These are phyloP conservation scores for Metschnikowia arizonensis DNA, from an alignment of 805 yeast genomes.

Conservation along the genomic window DNA sequence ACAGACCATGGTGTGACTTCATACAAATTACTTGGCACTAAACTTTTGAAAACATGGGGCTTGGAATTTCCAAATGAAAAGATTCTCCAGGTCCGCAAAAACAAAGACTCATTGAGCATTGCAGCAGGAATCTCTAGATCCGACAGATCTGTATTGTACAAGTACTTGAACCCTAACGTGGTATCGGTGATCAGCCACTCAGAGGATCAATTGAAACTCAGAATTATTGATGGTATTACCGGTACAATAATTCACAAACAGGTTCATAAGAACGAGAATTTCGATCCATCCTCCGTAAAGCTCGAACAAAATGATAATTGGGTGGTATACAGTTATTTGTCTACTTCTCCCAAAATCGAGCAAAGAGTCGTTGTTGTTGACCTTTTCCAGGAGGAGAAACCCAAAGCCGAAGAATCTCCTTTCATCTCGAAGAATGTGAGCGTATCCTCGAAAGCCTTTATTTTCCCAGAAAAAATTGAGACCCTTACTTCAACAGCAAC, in stretches of 20 bases:
- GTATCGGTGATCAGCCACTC: constrained; percentile 45
- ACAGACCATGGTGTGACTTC: constrained; percentile 19
- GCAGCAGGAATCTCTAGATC: constrained; percentile 67
- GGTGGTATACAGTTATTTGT: constrained; percentile 65
- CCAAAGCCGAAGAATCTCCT: constrained; percentile 40
- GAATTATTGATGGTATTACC: constrained; percentile 62
- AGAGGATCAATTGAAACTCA: constrained; percentile 35
- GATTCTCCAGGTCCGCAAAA: constrained; percentile 21
- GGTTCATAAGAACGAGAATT: constrained; percentile 32
- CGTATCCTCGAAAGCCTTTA: constrained; percentile 52
- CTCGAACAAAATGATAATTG: constrained; percentile 78
- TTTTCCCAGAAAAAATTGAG: constrained; percentile 56
- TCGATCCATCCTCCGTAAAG: constrained; percentile 40
- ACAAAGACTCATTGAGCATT: constrained; percentile 27
- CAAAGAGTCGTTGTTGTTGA: constrained; percentile 68
- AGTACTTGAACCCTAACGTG: constrained; percentile 71
- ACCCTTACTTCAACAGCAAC: constrained; percentile 54
- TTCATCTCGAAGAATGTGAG: constrained; percentile 43
- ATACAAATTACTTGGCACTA: constrained; percentile 16
- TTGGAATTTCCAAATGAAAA: constrained; percentile 19
- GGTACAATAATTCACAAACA: constrained; percentile 57
- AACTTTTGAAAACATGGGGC: constrained; percentile 28
- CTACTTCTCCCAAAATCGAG: constrained; percentile 45
- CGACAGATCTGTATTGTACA: constrained; percentile 73
- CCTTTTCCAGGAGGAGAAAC: constrained; percentile 53